phyloP scores from a whole-genome alignment of 306 rosid species.

The Carpinus viminea region DNA sequence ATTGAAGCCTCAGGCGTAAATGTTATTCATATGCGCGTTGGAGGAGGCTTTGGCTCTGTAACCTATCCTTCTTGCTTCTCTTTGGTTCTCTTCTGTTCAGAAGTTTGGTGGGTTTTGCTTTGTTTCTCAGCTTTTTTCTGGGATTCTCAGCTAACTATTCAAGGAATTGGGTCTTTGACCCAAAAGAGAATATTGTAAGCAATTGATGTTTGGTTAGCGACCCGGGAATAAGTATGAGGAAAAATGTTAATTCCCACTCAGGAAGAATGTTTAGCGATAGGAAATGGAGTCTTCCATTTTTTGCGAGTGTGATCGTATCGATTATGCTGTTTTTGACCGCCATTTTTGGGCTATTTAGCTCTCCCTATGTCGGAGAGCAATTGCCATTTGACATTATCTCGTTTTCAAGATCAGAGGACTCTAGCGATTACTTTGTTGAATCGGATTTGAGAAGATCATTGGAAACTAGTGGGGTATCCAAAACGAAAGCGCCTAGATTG shows the following conservation, averaged over 20 bases:
- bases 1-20: constrained; percentile 26
- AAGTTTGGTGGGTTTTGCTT: constrained; percentile 42
- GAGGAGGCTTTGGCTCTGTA: constrained; percentile 37
- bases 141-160: constrained; percentile 31
- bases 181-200: constrained; percentile 11
- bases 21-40: constrained; percentile 24
- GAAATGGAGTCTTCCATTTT: constrained; percentile 82
- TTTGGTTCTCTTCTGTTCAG: constrained; percentile 12
- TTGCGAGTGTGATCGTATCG: constrained; percentile 74
- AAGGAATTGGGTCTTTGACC: constrained; percentile 31
- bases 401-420: constrained; percentile 53
- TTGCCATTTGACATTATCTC: constrained; percentile 56
- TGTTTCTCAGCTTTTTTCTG: constrained; percentile 31
- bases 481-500: constrained; percentile 64
- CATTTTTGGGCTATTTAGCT: constrained; percentile 51
- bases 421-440: constrained; percentile 67
- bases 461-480: constrained; percentile 27
- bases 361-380: constrained; percentile 55
- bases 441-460: constrained; percentile 53
- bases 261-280: constrained; percentile 82
- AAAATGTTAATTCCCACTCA: constrained; percentile 66
- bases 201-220: constrained; percentile 19
- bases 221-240: constrained; percentile 70
- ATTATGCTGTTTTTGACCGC: constrained; percentile 62
- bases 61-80: constrained; percentile 27